Percentiles rank a stretch among this genome's conserved stretches.
These are phyloP conservation scores for Pelargonium citronellum DNA, from an alignment of 441 rosid species.

Conservation along the genomic window DNA sequence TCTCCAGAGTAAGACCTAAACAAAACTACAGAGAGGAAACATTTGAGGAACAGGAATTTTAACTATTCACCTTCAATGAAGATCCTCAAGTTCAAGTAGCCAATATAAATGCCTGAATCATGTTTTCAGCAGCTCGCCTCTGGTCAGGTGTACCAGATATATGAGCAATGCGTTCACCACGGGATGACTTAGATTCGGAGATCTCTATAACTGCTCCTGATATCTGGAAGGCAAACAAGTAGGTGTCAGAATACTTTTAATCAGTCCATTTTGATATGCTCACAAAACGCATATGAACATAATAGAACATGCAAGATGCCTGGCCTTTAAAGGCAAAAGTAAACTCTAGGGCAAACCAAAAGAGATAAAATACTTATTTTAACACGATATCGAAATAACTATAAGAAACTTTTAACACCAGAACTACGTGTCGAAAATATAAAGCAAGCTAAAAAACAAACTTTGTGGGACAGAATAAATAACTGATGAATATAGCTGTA, in stretches of 20 bases:
- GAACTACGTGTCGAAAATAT: no score
- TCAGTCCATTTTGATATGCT: not conserved
- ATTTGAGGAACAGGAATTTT: constrained; percentile 31
- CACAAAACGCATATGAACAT: not conserved
- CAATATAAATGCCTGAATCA: constrained; percentile 96
- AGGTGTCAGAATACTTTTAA: constrained; percentile 8
- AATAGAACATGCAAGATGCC: no score
- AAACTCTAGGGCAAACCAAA: no score
- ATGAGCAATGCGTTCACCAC: constrained; percentile 79
- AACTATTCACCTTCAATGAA: constrained; percentile 36
- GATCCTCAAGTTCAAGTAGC: constrained; percentile 48
- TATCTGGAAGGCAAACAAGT: constrained; percentile 51
- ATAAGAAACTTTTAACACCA: no score
- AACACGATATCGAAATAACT: no score
- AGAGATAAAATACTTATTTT: no score
- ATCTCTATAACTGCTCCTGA: constrained; percentile 91
- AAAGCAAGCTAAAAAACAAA: no score
- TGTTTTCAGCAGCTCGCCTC: constrained; percentile 83
- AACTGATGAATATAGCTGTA: no score
- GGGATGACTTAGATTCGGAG: constrained; percentile 67
- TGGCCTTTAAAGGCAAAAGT: no score
- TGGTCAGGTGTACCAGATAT: constrained; percentile 87
- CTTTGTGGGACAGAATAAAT: no score
- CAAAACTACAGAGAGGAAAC: constrained; percentile 34
- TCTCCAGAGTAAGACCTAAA: constrained; percentile 35